Base-by-base conservation (phyloP, 1,139 yeast genomes). In the Pichia sp. region DNA sequence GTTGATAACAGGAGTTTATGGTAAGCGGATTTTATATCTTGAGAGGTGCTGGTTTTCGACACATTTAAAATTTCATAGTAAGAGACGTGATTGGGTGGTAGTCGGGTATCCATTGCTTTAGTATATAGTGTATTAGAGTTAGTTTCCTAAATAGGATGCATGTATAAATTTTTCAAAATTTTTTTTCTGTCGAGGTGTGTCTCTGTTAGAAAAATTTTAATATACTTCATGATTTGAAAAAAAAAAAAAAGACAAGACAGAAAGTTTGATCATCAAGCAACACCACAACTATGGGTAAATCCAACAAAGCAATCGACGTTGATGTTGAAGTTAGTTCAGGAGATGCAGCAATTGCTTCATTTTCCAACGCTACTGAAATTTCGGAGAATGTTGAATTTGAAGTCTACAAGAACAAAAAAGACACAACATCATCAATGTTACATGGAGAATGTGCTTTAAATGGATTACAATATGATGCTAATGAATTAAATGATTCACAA, bases 291-390 rank as follows among this genome's bases (percentile, higher is more conserved):
- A 45, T 39, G 44, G 44, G 42, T 12, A 42, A 40, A 40, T 23
- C 24, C 4, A 29, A 23, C 25, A 35, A 39, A 22, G 38, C 18
- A 11, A 20, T 27, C 4, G 40, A 37, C 18, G 40, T 46, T 8
- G 39, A 40, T 16, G 48, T 70, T 12, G 48, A 54, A 5, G 47
- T 64, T 41, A 34, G 56, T 26, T 37, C 36, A 13, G 50, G 52
- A 29, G 54, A 52, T 25, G 50, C 44, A 20, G 30, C 47, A 39
- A 46, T 51, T 23, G 79, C 80, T 7, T 71, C 80, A 11, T 84
- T 86, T 59, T 84, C 88, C 71, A 85, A 85, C 59, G 96, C 96
- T 4, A 71, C 85, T 45, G 68, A 73, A 22, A 76, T 83, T 13
- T 83, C 94, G 34, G 64, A 68, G 15, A 71, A 75, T 20, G 77